Percentiles rank a stretch among this genome's conserved stretches.
Evolutionary conservation across 2,329 filamentous ascomycete species (phyloP).

Genomic region (Botrytis galanthina): DNA sequence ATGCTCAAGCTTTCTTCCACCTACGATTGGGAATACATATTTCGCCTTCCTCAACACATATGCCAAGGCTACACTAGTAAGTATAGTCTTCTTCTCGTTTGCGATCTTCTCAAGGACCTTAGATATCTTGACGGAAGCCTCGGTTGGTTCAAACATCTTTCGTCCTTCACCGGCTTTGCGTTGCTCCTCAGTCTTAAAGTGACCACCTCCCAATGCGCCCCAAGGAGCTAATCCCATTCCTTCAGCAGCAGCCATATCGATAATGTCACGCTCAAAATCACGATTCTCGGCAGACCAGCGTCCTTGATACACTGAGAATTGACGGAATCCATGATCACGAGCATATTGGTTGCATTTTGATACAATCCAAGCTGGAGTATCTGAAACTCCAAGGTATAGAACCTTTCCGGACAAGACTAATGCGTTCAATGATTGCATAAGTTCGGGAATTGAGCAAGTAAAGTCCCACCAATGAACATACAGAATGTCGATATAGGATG

Average conservation of each 20-base stretch:
- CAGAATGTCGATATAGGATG: conserved; percentile 66
- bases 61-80: conserved; percentile 66
- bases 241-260: conserved; percentile 56
- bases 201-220: conserved; percentile 51
- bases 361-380: conserved; percentile 69
- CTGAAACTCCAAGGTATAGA: conserved; percentile 64
- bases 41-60: conserved; percentile 72
- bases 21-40: conserved; percentile 71
- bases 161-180: conserved; percentile 44
- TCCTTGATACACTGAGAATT: conserved; percentile 69
- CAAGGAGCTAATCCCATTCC: conserved; percentile 58
- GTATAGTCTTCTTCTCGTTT: conserved; percentile 51
- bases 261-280: conserved; percentile 62
- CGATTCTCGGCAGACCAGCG: conserved; percentile 60
- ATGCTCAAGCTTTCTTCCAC: conserved; percentile 67
- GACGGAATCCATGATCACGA: conserved; percentile 64
- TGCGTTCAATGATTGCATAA: conserved; percentile 67
- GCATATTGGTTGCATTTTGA: conserved; percentile 68
- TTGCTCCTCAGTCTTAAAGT: conserved; percentile 48
- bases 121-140: conserved; percentile 48
- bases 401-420: conserved; percentile 62
- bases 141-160: conserved; percentile 41
- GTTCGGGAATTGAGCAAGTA: conserved; percentile 60
- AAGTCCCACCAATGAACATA: conserved; percentile 69
- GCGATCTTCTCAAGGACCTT: conserved; percentile 54